A percentile compares a stretch with the other conserved stretches of the same genome.
Evolutionary conservation across 345 rosid species (phyloP).

Genomic region (Firmiana major): DNA sequence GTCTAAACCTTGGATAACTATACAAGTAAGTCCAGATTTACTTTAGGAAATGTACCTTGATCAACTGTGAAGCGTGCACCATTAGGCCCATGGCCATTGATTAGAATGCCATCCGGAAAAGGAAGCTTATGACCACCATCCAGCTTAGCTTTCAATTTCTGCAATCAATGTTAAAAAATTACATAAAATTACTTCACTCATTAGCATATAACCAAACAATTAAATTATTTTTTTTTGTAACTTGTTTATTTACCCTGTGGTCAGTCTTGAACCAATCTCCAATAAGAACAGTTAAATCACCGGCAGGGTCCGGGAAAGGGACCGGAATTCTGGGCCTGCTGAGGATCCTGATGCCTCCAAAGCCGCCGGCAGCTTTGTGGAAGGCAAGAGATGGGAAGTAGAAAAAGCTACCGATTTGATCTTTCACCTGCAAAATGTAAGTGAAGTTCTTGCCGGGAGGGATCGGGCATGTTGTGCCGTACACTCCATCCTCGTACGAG

Average conservation of each 20-base stretch:
- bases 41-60: conserved; percentile 36
- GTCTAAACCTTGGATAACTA: too few relatives aligned
- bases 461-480: conserved; percentile 92
- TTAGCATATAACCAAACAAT: background rate
- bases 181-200: background rate
- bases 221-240: background rate
- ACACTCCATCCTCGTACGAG: conserved; percentile 82
- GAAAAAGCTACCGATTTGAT: conserved; percentile 87
- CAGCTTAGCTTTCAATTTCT: conserved; percentile 53
- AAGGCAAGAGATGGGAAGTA: conserved; percentile 88
- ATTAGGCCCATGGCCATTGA: conserved; percentile 66
- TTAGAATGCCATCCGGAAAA: conserved; percentile 58
- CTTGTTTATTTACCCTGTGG: conserved; percentile 48
- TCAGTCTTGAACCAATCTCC: conserved; percentile 78
- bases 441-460: conserved; percentile 91
- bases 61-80: conserved; percentile 55
- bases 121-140: conserved; percentile 67
- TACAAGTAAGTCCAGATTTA: background rate
- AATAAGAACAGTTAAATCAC: conserved; percentile 70
- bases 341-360: conserved; percentile 71
- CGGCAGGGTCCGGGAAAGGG: conserved; percentile 77
- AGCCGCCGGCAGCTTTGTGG: conserved; percentile 95
- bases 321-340: conserved; percentile 85
- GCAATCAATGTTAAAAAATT: background rate
- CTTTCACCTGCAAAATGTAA: conserved; percentile 75